Conservation (phyloP, 345 rosid species). For the Ricinus communis region DNA sequence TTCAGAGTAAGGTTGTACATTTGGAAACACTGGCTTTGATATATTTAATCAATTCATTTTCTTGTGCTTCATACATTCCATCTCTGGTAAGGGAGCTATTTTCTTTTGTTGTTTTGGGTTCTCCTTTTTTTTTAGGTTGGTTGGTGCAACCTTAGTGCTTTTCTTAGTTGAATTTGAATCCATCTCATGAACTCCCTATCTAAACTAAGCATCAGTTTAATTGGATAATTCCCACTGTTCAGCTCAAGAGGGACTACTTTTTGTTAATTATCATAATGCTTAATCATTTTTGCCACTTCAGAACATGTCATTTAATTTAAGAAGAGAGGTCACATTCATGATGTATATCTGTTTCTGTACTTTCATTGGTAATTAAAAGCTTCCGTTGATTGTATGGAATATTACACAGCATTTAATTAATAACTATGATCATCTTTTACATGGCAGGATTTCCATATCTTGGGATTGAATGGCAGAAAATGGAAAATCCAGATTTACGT, state of each 20-base stretch:
- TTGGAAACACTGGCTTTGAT: neutral
- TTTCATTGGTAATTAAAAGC: neutral
- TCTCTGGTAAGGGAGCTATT: neutral
- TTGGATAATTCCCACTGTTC: neutral
- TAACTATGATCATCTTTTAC: neutral
- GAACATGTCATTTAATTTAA: neutral
- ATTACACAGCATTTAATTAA: neutral
- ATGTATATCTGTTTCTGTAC: neutral
- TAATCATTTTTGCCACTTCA: neutral
- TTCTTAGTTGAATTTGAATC: neutral
- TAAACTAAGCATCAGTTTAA: constrained; percentile 1
- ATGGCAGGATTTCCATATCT: constrained; percentile 80
- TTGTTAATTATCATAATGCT: neutral
- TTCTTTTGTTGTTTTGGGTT: neutral
- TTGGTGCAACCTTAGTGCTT: neutral
- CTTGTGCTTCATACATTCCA: neutral
- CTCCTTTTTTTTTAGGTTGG: neutral
- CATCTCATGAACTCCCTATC: neutral
- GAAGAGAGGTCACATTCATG: neutral
- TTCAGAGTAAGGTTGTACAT: neutral
- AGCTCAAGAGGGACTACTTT: too few species aligned
- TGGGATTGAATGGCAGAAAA: constrained; percentile 99
- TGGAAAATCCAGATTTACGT: constrained; percentile 95
- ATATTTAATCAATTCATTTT: neutral
- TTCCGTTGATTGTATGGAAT: neutral